A percentile compares a stretch with the other conserved stretches of the same genome.
Conservation (phyloP, 139 green algal species). For the Coelastrella sp. region DNA sequence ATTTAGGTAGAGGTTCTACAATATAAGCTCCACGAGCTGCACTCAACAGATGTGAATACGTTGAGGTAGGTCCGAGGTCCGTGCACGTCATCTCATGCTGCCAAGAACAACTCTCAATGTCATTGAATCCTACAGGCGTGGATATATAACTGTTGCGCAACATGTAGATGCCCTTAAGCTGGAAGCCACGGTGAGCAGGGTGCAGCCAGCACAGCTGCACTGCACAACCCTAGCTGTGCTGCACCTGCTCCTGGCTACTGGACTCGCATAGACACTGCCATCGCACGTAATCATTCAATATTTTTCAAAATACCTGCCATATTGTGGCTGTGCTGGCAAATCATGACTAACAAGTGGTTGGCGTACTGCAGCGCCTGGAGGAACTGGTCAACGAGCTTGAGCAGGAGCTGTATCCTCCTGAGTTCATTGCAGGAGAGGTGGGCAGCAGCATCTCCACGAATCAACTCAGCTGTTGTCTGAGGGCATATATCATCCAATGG, state of each 20-base stretch:
- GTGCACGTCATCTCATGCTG: no score
- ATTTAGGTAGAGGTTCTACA: conserved; percentile 20
- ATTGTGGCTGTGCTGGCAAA: background rate
- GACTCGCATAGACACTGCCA: background rate
- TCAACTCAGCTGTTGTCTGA: background rate
- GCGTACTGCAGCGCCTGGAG: conserved; percentile 19
- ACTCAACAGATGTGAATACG: conserved; percentile 17
- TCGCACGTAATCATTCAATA: background rate
- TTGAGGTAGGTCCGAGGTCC: background rate
- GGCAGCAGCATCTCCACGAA: background rate
- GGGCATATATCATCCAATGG: background rate
- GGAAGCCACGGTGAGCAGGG: conserved; percentile 21
- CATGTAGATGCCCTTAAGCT: conserved; percentile 38
- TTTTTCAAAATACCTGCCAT: background rate
- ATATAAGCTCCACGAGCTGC: conserved; percentile 26
- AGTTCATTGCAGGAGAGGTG: conserved; percentile 42
- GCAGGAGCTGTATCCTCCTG: conserved; percentile 32
- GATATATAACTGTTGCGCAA: conserved; percentile 7
- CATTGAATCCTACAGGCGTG: background rate
- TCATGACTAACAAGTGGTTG: background rate
- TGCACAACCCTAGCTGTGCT: conserved; percentile 10
- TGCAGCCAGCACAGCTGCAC: background rate
- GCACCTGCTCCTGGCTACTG: background rate
- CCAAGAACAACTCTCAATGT: no score
- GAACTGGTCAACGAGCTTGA: conserved; percentile 23